Evolutionary conservation across 352 stramenopile species (phyloP).

Genomic region (Pythium periplocum): DNA sequence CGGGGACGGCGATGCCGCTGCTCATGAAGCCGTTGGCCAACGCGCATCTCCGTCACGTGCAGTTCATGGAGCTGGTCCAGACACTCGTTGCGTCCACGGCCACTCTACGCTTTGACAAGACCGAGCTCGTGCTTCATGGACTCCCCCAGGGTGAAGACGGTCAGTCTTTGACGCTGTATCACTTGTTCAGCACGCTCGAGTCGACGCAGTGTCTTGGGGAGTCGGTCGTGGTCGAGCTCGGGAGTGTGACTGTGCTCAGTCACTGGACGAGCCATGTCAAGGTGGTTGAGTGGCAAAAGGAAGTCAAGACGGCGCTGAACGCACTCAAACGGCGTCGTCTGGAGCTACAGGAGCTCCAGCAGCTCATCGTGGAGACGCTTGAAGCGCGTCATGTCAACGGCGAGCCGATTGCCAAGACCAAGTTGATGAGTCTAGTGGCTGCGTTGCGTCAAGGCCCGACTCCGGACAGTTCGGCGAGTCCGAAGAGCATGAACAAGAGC

Average conservation of each 20-base stretch:
- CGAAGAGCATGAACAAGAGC: constrained; percentile 1
- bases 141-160: constrained; percentile 26
- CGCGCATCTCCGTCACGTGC: constrained; percentile 39
- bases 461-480: too few species aligned
- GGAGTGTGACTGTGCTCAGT: constrained; percentile 32
- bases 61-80: constrained; percentile 28
- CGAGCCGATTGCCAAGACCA: constrained; percentile 38
- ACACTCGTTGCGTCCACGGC: constrained; percentile 29
- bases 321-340: constrained; percentile 13
- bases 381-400: constrained; percentile 26
- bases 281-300: constrained; percentile 24
- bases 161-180: constrained; percentile 57
- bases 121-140: constrained; percentile 29
- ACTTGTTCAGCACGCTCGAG: constrained; percentile 49
- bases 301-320: constrained; percentile 33
- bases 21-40: constrained; percentile 43
- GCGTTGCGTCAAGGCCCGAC: constrained; percentile 39
- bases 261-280: constrained; percentile 35
- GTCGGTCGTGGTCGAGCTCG: constrained; percentile 46
- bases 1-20: constrained; percentile 28
- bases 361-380: constrained; percentile 42
- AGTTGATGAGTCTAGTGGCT: constrained; percentile 41
- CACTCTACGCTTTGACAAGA: constrained; percentile 35
- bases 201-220: constrained; percentile 49
- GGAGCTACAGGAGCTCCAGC: constrained; percentile 23